Conservation (phyloP, 176 grass and related monocot species). For the Miscanthus lutarioriparius region DNA sequence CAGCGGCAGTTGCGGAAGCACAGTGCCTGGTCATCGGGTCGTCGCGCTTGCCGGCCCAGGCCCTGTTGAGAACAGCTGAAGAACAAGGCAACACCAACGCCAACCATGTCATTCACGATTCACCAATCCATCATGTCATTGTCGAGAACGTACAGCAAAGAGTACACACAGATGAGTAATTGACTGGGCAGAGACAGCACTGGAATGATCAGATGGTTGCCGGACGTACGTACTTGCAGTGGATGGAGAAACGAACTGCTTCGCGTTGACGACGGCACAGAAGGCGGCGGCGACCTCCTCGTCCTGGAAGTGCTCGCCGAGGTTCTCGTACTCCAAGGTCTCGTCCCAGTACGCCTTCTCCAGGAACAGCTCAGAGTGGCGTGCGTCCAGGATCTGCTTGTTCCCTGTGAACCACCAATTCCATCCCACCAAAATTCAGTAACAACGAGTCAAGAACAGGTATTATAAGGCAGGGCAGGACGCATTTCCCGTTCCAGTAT, state of each 20-base stretch:
- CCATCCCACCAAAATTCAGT: conserved; percentile 27
- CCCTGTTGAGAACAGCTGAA: conserved; percentile 46
- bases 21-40: conserved; percentile 56
- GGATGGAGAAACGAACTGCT: conserved; percentile 10
- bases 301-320: conserved; percentile 59
- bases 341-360: conserved; percentile 61
- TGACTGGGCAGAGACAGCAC: background rate
- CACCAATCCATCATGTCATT: background rate
- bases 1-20: conserved; percentile 45
- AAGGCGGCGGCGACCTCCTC: conserved; percentile 32
- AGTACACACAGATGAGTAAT: background rate
- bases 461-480: background rate
- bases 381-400: conserved; percentile 79
- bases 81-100: background rate
- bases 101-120: background rate
- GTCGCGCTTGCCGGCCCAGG: conserved; percentile 43
- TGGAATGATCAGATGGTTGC: conserved; percentile 8
- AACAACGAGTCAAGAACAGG: background rate
- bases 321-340: conserved; percentile 71
- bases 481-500: too few species aligned
- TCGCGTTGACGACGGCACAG: conserved; percentile 69
- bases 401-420: conserved; percentile 66
- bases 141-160: background rate
- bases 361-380: conserved; percentile 81
- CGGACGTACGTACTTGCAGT: conserved; percentile 35